Base-by-base conservation (phyloP, 2,329 filamentous ascomycete species). In the Phialophora chinensis region DNA sequence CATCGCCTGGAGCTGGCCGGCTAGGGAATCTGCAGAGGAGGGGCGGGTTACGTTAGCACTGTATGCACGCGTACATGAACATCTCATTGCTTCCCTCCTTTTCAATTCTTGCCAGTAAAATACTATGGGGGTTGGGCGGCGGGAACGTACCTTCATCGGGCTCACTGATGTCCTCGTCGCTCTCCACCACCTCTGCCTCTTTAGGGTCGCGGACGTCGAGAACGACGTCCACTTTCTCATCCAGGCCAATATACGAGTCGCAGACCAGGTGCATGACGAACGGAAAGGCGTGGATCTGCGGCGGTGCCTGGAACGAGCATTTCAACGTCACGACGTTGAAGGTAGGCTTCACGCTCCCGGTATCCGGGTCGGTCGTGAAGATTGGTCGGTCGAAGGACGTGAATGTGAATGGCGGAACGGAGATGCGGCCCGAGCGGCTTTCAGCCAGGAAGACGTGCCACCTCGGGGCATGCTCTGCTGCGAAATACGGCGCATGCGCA, bases 371-470 rank as follows among this genome's bases (percentile, higher is more conserved):
- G 27, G 53, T 55, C 53, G 25, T 31, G 70, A 95, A 91, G 35
- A 97, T 88, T 33, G 92, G 91, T 82, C 93, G 91, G 79, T 97
- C 93, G 77, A 99, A 98, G 54, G 89, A 89, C 50, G 89, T 89
- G 80, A 99, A 98, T n/a, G 91, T 92, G 78, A 97, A 97, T 0
- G 96, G 95, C 2, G 94, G 94, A 2, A 99, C 95, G 20, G 94
- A 93, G 80, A 99, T 94, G 80, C 96, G 96, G 75, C 92, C 93
- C 77, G 96, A 91, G 80, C 96, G 96, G 73, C 89, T 91, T 78
- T 99, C 95, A 66, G 92, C 92, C 60, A 99, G 86, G 85, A 99
- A 98, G 55, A 97, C 87, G 75, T 97, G 90, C 94, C 94, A 99
- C 74, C 90, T 87, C 17, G 96, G 94, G 38, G 92, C 90, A 77